Conservation (phyloP, 2,329 filamentous ascomycete species). For the Chalaropsis ovoidea region DNA sequence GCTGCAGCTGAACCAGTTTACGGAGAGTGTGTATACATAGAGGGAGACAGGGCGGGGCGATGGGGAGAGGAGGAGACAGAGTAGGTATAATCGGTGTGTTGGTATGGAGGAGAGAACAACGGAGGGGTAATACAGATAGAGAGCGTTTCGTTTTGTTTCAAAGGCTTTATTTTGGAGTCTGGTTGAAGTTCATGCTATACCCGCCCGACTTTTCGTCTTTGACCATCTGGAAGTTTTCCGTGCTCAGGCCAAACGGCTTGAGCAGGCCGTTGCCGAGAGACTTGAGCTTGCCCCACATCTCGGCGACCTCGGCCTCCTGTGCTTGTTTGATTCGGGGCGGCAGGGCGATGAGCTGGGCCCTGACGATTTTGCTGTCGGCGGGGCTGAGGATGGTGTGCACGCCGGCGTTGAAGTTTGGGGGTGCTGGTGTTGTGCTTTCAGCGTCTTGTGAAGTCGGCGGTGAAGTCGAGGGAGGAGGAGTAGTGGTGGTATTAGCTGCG, state of each 20-base stretch:
- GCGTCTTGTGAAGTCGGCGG: background rate
- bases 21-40: constrained; percentile 76
- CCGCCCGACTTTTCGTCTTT: constrained; percentile 83
- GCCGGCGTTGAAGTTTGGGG: background rate
- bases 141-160: constrained; percentile 11
- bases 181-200: constrained; percentile 83
- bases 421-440: background rate
- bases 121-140: background rate
- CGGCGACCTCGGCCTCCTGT: constrained; percentile 76
- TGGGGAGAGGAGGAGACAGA: background rate
- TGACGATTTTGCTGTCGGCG: constrained; percentile 58
- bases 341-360: constrained; percentile 53
- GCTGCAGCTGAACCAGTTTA: constrained; percentile 73
- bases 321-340: constrained; percentile 63
- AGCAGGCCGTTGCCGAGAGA: constrained; percentile 83
- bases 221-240: constrained; percentile 87
- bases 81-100: background rate
- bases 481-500: background rate
- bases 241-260: constrained; percentile 87
- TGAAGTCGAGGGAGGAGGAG: background rate
- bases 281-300: constrained; percentile 97
- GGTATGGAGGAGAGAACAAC: background rate
- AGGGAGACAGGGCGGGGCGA: no score
- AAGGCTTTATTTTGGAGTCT: constrained; percentile 17
- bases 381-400: constrained; percentile 43